Conservation (phyloP, 75 land plant species). For the Pinus albicaulis region DNA sequence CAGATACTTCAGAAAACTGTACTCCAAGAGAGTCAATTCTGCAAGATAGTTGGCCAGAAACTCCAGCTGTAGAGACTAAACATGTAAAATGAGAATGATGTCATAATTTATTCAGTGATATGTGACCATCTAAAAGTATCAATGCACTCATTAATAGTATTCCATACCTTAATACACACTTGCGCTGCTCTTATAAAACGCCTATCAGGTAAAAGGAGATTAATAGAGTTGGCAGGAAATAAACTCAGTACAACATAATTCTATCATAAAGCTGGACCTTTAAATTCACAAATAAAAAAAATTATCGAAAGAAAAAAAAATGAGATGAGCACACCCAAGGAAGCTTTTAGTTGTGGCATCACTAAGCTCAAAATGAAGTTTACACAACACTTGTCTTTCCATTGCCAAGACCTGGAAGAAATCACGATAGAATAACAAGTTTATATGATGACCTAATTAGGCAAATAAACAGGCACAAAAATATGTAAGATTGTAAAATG, state of each 20-base stretch:
- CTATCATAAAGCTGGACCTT: background rate
- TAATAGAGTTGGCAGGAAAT: background rate
- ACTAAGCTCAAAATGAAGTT: constrained; percentile 59
- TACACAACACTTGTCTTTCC: constrained; percentile 60
- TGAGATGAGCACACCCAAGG: constrained; percentile 29
- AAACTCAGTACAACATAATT: background rate
- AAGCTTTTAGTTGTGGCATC: constrained; percentile 59
- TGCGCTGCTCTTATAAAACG: constrained; percentile 40
- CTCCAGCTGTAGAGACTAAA: constrained; percentile 45
- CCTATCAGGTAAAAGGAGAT: constrained; percentile 12
- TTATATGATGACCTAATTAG: background rate
- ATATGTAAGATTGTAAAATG: background rate
- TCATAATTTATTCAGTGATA: background rate
- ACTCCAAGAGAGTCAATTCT: constrained; percentile 83
- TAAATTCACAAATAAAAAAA: background rate
- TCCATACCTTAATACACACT: constrained; percentile 20
- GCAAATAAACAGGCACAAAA: background rate
- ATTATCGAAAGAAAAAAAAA: background rate
- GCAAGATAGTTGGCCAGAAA: constrained; percentile 84
- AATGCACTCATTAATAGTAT: background rate
- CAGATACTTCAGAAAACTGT: constrained; percentile 62
- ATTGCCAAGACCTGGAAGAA: constrained; percentile 44
- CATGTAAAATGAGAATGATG: background rate
- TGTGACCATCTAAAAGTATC: background rate
- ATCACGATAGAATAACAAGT: background rate